phyloP scores from a whole-genome alignment of 2,329 filamentous ascomycete genomes.

The Tolypocladium tropicale region DNA sequence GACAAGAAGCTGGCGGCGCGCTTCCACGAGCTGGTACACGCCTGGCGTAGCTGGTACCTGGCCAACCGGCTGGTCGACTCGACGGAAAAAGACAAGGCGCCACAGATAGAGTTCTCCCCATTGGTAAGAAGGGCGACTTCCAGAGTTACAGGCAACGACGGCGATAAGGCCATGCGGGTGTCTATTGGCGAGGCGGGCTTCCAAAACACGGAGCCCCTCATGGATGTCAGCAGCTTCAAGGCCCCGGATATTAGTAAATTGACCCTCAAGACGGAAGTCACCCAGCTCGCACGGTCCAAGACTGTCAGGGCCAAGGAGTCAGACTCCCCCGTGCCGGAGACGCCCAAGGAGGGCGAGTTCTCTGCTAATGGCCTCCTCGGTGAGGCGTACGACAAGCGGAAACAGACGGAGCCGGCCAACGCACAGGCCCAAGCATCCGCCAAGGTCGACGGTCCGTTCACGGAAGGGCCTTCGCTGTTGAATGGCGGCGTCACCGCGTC shows the following conservation, averaged over 20 bases:
- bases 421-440: constrained; percentile 22
- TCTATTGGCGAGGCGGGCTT: constrained; percentile 3
- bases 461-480: constrained; percentile 45
- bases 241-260: constrained; percentile 2
- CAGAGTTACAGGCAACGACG: constrained; percentile 2
- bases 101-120: constrained; percentile 4
- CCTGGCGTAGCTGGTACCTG: constrained; percentile 88
- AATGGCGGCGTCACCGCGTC: constrained; percentile 25
- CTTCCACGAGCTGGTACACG: constrained; percentile 64
- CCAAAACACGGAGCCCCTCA: constrained; percentile 4
- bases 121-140: neutral
- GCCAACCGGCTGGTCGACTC: constrained; percentile 55
- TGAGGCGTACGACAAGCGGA: constrained; percentile 36
- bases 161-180: constrained; percentile 30
- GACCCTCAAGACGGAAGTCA: neutral
- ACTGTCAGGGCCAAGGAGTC: neutral
- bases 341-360: constrained; percentile 29
- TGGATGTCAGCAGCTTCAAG: constrained; percentile 9
- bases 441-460: constrained; percentile 33
- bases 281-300: neutral
- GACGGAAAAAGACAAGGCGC: constrained; percentile 23
- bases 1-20: constrained; percentile 54
- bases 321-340: neutral
- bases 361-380: constrained; percentile 41
- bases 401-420: constrained; percentile 19